Percentiles rank a stretch among this genome's conserved stretches.
These are phyloP conservation scores for Diplodia mutila DNA, from an alignment of 2,329 filamentous ascomycete species.

Conservation along the genomic window DNA sequence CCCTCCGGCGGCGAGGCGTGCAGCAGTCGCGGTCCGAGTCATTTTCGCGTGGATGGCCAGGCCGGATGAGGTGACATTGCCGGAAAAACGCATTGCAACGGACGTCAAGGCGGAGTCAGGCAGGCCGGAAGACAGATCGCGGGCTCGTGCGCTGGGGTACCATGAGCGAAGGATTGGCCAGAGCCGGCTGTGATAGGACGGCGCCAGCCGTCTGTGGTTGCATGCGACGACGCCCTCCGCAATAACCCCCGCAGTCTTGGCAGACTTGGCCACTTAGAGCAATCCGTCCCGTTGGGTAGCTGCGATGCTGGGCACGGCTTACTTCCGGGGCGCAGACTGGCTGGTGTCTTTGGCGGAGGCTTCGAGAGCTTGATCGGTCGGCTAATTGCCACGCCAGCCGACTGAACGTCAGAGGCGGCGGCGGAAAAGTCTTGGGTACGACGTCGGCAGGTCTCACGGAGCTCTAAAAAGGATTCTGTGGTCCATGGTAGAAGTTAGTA, in stretches of 20 bases:
- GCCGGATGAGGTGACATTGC: constrained; percentile 9
- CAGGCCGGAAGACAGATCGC: background rate
- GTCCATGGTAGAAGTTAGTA: too few species aligned
- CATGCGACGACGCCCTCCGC: constrained; percentile 11
- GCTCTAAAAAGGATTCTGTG: background rate
- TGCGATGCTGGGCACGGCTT: constrained; percentile 21
- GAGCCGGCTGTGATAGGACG: constrained; percentile 12
- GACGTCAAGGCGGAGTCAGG: background rate
- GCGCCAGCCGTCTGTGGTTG: constrained; percentile 21
- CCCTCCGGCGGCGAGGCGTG: background rate
- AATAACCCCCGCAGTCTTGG: constrained; percentile 16
- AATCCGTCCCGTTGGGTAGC: constrained; percentile 14
- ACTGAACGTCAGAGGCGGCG: background rate
- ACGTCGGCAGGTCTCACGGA: background rate
- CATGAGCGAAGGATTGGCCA: background rate
- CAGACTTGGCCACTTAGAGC: constrained; percentile 10
- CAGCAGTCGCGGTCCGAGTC: constrained; percentile 8
- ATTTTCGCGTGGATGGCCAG: background rate
- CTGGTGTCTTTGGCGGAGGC: constrained; percentile 11
- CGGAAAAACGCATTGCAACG: background rate
- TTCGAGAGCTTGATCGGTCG: constrained; percentile 19
- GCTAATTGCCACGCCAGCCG: background rate
- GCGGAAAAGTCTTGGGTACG: background rate
- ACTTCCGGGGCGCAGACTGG: constrained; percentile 22
- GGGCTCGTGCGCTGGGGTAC: background rate